phyloP scores from a whole-genome alignment of 768 basidiomycete species.

The Pseudohyphozyma bogoriensis region DNA sequence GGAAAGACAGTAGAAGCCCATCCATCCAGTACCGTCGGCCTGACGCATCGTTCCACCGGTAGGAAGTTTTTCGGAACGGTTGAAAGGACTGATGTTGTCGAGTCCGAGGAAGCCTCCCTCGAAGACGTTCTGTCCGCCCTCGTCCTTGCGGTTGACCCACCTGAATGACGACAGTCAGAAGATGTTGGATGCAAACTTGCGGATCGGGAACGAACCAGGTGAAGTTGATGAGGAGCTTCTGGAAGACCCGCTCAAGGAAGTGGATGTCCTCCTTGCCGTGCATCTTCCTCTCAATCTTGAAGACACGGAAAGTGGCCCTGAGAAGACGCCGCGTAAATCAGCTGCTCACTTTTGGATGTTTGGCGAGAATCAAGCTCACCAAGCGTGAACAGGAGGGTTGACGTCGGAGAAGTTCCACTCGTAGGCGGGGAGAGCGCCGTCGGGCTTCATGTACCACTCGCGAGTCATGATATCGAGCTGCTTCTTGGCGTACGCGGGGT shows the following conservation, averaged over 20 bases:
- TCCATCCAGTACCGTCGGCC: constrained; percentile 98
- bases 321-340: neutral
- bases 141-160: constrained; percentile 99
- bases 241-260: constrained; percentile 96
- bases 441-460: constrained; percentile 97
- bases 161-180: constrained; percentile 37
- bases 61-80: constrained; percentile 90
- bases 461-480: constrained; percentile 90
- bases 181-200: too few relatives aligned
- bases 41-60: constrained; percentile 90
- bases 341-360: too few relatives aligned
- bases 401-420: constrained; percentile 95
- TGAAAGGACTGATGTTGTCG: constrained; percentile 97
- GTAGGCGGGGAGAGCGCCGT: constrained; percentile 96
- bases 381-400: constrained; percentile 97
- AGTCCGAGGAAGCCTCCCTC: constrained; percentile 97
- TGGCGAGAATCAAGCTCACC: constrained; percentile 54
- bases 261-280: constrained; percentile 77
- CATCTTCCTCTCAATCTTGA: constrained; percentile 97
- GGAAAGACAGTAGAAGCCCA: constrained; percentile 97
- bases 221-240: constrained; percentile 91
- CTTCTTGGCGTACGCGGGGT: constrained; percentile 91
- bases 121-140: constrained; percentile 89
- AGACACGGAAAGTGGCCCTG: constrained; percentile 93
- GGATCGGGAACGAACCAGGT: constrained; percentile 62